phyloP scores from a whole-genome alignment of 2,329 filamentous ascomycete genomes.

The Monosporascus sp. region DNA sequence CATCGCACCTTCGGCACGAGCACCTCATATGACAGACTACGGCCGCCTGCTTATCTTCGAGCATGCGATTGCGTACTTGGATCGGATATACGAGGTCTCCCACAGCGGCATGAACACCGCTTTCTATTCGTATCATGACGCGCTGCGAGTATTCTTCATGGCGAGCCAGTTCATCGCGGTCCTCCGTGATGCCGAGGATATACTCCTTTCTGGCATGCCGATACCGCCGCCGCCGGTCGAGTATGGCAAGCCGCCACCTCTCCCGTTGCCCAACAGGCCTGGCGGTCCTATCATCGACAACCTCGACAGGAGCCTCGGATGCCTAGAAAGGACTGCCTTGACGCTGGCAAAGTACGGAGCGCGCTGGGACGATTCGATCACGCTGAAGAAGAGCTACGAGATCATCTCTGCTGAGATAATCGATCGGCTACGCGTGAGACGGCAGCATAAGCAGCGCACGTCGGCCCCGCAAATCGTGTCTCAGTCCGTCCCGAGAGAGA shows the following conservation, averaged over 20 bases:
- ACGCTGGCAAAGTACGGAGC: constrained; percentile 53
- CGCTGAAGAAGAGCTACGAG: constrained; percentile 50
- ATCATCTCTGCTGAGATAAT: constrained; percentile 40
- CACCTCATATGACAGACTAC: constrained; percentile 69
- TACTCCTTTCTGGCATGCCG: constrained; percentile 46
- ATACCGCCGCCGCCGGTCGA: constrained; percentile 39
- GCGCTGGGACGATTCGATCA: constrained; percentile 53
- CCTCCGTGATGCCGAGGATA: constrained; percentile 51
- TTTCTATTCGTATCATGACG: constrained; percentile 83
- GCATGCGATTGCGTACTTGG: constrained; percentile 75
- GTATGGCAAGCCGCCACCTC: constrained; percentile 43
- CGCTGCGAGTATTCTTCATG: constrained; percentile 75
- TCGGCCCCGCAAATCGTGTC: constrained; percentile 23
- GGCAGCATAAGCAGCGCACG: constrained; percentile 31
- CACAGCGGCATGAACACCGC: constrained; percentile 53
- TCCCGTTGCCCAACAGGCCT: constrained; percentile 46
- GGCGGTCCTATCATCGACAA: constrained; percentile 41
- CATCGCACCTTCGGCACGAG: constrained; percentile 71
- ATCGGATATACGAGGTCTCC: constrained; percentile 65
- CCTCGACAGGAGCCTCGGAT: constrained; percentile 49
- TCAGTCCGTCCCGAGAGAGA: constrained; percentile 26
- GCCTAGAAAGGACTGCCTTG: constrained; percentile 48
- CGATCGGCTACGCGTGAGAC: constrained; percentile 35
- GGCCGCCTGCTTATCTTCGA: constrained; percentile 80
- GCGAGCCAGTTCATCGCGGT: constrained; percentile 59